Percentiles rank a stretch among this genome's conserved stretches.
These are phyloP conservation scores for Leccinum subrobustum DNA, from an alignment of 1,284 basidiomycete species.

Conservation along the genomic window DNA sequence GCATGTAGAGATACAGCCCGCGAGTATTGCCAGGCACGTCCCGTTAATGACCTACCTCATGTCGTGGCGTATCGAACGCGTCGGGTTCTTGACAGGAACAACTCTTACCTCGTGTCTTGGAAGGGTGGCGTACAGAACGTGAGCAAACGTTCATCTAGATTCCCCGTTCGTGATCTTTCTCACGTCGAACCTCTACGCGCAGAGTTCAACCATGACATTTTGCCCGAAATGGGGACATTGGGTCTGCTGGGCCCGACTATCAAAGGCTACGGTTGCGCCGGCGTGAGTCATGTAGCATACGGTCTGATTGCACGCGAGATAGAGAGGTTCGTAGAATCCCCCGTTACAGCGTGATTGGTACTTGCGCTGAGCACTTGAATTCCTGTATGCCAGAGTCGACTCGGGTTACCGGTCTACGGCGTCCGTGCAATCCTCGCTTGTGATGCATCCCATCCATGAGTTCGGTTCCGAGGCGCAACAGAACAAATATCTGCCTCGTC, in stretches of 20 bases:
- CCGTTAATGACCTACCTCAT: background rate
- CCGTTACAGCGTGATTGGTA: background rate
- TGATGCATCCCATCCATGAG: constrained; percentile 97
- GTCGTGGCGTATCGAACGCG: constrained; percentile 1
- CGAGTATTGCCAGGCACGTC: constrained; percentile 76
- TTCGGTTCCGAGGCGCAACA: constrained; percentile 92
- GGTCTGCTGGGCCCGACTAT: constrained; percentile 93
- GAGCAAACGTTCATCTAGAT: constrained; percentile 16
- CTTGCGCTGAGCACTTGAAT: background rate
- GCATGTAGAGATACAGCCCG: constrained; percentile 73
- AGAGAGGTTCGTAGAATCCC: constrained; percentile 61
- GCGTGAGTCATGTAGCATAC: constrained; percentile 89
- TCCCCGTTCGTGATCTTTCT: background rate
- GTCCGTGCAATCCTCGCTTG: constrained; percentile 93
- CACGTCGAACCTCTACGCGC: constrained; percentile 7
- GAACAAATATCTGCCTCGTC: constrained; percentile 83
- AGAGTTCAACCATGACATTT: constrained; percentile 80
- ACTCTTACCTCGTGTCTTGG: constrained; percentile 79
- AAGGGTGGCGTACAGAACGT: constrained; percentile 90
- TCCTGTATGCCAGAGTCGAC: constrained; percentile 65
- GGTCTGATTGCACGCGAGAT: constrained; percentile 93
- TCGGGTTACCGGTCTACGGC: constrained; percentile 96
- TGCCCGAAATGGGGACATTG: constrained; percentile 91
- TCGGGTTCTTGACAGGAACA: constrained; percentile 54
- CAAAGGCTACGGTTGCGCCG: constrained; percentile 92